Evolutionary conservation across 2,329 filamentous ascomycete genomes (phyloP), one percentile per base, ranked within the genome.

Genomic region (Zasmidium cellare): DNA sequence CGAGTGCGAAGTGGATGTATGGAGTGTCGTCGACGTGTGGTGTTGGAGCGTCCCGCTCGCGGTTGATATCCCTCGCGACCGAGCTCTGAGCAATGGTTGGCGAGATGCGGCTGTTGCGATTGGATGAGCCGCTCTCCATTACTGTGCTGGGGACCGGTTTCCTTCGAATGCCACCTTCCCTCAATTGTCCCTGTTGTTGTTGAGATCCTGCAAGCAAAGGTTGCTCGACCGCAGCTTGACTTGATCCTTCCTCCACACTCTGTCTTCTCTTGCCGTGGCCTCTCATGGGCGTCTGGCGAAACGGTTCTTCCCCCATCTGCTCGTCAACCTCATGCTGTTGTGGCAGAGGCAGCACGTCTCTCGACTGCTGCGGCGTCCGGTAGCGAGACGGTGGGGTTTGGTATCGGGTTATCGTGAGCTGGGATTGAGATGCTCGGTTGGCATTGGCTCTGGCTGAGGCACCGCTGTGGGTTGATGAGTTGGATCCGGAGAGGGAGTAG

Each of bases 1-100:
- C 90, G 62, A 97, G 85, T 44, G 93, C 92, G 72, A 94, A 96
- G 63, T 89, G 89, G 62, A 97, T 90, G 73, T 92, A 96, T 0
- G 91, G 92, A 9, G 87, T 89, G 69, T 96, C 89, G 69, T 96
- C 92, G 41, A 91, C 79, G 9, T 88, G 90, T 0, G 92, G 92
- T 0, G 90, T 93, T 2, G 81, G 78, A 12, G 80, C 76, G 52
- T 77, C 77, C 48, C 52, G 46, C 51, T 70, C 69, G 14, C 69
- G 67, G 41, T 64, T 62, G 25, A 72, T 62, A 23, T 69, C 69
- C 49, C 63, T 51, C 6, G 69, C 67, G 5, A 66, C 67, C 16
- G 69, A 71, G 61, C 71, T 73, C 41, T 67, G 59, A 9, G 67
- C 65, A n/a, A 47, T 38, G 0, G 59, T 58, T 9, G 65, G 65